A percentile compares a stretch with the other conserved stretches of the same genome.
These are phyloP conservation scores for Beverwykella pulmonaria DNA, from an alignment of 495 filamentous ascomycete species.

Conservation along the genomic window DNA sequence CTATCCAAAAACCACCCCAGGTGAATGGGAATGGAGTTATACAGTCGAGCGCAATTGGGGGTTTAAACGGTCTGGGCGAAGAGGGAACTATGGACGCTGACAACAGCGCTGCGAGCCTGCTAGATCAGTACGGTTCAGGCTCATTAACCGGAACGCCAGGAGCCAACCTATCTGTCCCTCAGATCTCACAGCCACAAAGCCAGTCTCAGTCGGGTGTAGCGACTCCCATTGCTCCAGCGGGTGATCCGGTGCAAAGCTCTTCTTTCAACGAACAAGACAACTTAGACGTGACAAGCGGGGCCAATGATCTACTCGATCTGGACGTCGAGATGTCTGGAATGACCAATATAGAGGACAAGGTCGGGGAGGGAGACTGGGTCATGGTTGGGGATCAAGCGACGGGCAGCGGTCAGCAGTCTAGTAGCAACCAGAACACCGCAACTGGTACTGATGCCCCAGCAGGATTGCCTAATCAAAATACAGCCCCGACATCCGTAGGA, in stretches of 20 bases:
- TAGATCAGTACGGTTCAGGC: constrained; percentile 37
- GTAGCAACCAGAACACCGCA: background rate
- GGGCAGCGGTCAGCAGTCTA: constrained; percentile 26
- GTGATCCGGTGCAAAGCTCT: background rate
- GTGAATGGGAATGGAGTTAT: constrained; percentile 27
- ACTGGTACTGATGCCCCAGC: constrained; percentile 1
- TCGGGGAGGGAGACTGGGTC: constrained; percentile 59
- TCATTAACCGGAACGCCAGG: constrained; percentile 36
- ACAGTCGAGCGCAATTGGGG: background rate
- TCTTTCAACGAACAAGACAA: constrained; percentile 22
- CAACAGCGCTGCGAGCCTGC: constrained; percentile 38
- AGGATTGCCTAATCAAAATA: constrained; percentile 4
- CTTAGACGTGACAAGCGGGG: constrained; percentile 9
- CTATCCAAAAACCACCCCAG: constrained; percentile 14
- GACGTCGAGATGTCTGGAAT: constrained; percentile 42
- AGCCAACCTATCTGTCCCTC: constrained; percentile 29
- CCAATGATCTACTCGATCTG: constrained; percentile 35
- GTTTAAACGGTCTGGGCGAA: constrained; percentile 20
- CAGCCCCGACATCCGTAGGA: constrained; percentile 21
- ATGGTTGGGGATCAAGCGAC: constrained; percentile 52
- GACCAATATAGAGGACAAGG: constrained; percentile 32
- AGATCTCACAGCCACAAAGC: constrained; percentile 31
- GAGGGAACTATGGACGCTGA: constrained; percentile 31
- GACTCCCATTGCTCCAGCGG: constrained; percentile 19
- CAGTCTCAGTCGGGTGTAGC: constrained; percentile 32